Evolutionary conservation across 1,284 basidiomycete genomes (phyloP).

Genomic region (Ganoderma leucocontextum): DNA sequence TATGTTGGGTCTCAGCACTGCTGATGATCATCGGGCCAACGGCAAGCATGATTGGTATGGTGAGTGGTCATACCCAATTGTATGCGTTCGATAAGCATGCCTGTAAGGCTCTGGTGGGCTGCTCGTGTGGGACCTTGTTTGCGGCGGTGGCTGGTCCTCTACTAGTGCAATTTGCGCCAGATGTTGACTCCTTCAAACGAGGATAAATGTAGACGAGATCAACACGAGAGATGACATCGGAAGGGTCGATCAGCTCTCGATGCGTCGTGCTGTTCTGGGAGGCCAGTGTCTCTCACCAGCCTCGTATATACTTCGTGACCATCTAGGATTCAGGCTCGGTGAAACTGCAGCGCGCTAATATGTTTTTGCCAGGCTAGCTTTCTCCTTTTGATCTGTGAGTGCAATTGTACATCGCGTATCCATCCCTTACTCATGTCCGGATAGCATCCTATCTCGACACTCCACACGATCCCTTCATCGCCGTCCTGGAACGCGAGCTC

Average conservation of each 20-base stretch:
- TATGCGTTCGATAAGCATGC: not conserved
- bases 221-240: too few species aligned
- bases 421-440: not conserved
- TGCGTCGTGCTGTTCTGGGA: too few species aligned
- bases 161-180: too few species aligned
- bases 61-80: slow-evolving; percentile 37
- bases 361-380: slow-evolving; percentile 61
- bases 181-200: too few species aligned
- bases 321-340: not conserved
- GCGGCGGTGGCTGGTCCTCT: not conserved
- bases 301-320: too few species aligned
- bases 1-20: slow-evolving; percentile 70
- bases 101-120: too few species aligned
- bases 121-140: too few species aligned
- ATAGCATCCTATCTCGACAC: slow-evolving; percentile 73
- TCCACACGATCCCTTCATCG: slow-evolving; percentile 71
- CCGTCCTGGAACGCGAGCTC: slow-evolving; percentile 74
- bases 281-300: too few species aligned
- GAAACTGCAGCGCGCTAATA: not conserved
- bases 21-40: slow-evolving; percentile 68
- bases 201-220: too few species aligned
- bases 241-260: too few species aligned
- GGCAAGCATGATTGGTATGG: slow-evolving; percentile 66
- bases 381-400: slow-evolving; percentile 67
- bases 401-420: not conserved